Percentiles rank a stretch among this genome's conserved stretches.
These are phyloP conservation scores for Sparassis latifolia DNA, from an alignment of 1,284 basidiomycete species.

Conservation along the genomic window DNA sequence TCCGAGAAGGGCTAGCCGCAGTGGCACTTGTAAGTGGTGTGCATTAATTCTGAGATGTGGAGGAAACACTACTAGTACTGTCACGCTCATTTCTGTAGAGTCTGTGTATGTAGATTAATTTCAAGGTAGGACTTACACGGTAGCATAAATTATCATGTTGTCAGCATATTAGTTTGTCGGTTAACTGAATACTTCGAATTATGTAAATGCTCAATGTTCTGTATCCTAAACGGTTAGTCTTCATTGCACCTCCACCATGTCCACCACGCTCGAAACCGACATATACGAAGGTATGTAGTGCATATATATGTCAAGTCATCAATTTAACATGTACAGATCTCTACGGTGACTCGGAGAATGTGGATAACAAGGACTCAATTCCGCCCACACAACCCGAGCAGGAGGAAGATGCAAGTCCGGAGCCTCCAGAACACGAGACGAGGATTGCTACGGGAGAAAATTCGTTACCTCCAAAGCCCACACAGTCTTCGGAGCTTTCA, in stretches of 20 bases:
- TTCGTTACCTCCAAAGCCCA: constrained; percentile 22
- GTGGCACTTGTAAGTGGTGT: constrained; percentile 32
- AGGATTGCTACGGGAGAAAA: constrained; percentile 9
- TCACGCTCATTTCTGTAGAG: no score
- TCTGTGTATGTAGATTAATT: no score
- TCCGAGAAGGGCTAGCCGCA: constrained; percentile 35
- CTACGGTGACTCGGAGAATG: constrained; percentile 14
- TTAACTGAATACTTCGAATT: background rate
- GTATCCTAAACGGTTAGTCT: background rate
- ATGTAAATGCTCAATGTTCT: background rate
- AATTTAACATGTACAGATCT: constrained; percentile 10
- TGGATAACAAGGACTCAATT: constrained; percentile 7
- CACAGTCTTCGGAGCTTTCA: constrained; percentile 33
- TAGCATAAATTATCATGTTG: background rate
- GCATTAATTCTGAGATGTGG: constrained; percentile 18
- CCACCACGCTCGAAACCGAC: constrained; percentile 18
- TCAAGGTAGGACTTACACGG: background rate
- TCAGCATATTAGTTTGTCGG: background rate
- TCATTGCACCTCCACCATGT: constrained; percentile 9
- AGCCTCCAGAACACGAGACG: constrained; percentile 7
- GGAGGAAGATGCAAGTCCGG: constrained; percentile 3
- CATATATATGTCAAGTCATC: background rate
- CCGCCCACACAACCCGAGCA: constrained; percentile 7
- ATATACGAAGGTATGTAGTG: constrained; percentile 17
- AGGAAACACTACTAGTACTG: no score